phyloP scores from a whole-genome alignment of 495 filamentous ascomycete species.

The Hypomontagnella submonticulosa region DNA sequence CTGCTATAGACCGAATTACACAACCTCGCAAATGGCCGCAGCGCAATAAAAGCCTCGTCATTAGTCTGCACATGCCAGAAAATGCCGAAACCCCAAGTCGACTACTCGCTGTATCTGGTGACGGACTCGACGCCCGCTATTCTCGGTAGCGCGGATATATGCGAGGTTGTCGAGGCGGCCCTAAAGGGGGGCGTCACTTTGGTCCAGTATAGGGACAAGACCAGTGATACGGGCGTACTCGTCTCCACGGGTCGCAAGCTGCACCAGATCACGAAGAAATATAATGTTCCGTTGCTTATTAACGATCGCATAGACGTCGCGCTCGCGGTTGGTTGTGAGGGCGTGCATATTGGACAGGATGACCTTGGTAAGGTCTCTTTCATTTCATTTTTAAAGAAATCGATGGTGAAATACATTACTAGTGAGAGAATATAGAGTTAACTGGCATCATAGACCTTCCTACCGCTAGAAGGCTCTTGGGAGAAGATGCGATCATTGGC shows the following conservation, averaged over 20 bases:
- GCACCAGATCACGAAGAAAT: conserved; percentile 72
- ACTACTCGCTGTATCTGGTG: conserved; percentile 83
- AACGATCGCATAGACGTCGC: conserved; percentile 97
- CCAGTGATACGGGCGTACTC: conserved; percentile 76
- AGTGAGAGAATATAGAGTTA: not conserved
- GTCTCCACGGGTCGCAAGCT: conserved; percentile 76
- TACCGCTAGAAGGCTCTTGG: conserved; percentile 76
- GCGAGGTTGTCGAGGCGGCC: conserved; percentile 78
- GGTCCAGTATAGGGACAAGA: conserved; percentile 93
- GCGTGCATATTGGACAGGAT: conserved; percentile 94
- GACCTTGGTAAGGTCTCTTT: conserved; percentile 74
- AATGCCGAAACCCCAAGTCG: conserved; percentile 50
- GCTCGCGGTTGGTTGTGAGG: conserved; percentile 84
- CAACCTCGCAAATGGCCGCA: conserved; percentile 19
- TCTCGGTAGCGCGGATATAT: conserved; percentile 71
- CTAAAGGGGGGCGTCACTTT: conserved; percentile 84
- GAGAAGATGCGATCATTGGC: conserved; percentile 71
- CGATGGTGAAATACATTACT: not conserved
- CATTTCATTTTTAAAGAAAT: conserved; percentile 6
- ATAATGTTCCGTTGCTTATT: conserved; percentile 84
- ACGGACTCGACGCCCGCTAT: conserved; percentile 89
- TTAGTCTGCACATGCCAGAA: conserved; percentile 6
- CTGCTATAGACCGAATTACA: not conserved
- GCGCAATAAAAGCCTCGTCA: conserved; percentile 11
- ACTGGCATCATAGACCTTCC: conserved; percentile 60